Evolutionary conservation across 1,284 basidiomycete species (phyloP), one percentile per base, ranked within the genome.

Genomic region (Puccinia horiana): DNA sequence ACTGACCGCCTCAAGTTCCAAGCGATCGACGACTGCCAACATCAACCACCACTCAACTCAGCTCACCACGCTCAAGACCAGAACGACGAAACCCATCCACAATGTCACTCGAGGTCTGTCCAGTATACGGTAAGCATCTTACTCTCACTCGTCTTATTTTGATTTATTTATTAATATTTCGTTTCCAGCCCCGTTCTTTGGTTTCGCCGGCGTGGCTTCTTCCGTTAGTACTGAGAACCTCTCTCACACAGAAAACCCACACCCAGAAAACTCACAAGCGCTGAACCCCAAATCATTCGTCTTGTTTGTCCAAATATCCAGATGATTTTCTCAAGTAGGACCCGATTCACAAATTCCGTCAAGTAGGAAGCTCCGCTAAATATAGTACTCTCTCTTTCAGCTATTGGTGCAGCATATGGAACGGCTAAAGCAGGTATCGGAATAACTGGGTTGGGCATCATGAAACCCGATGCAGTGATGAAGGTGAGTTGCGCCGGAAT

Each of bases 371-470:
- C 49, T 20, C 16, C n/a, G 42, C 49, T 58, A 65, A 72, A 18
- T 5, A 5, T 32, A 42, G 1, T 35, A 0, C 32, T 42, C 42
- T 76, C 40, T 76, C 47, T 0, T 44, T 44, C 83, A 86, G 90
- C 96, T 84, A 89, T 97, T 67, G 96, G 97, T 84, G 96, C 96
- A 83, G 96, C 96, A 26, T 96, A 94, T 88, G 97, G 97, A 63
- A 99, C 97, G 0, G 92, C 96, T 73, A 99, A 99, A 88, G 91
- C 96, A 70, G 97, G 97, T 70, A 98, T 99, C 85, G 97, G 96
- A 78, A 99, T 99, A 87, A 93, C 96, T 83, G 97, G 96, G 74
- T 89, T 99, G 84, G 96, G 96, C 84, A 92, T 93, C 82, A 95
- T 98, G 88, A 92, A 95, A 86, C 96, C 96, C 83, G 96, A 99